phyloP scores from a whole-genome alignment of 768 basidiomycete genomes.

The Neoboletus subvelutipes region DNA sequence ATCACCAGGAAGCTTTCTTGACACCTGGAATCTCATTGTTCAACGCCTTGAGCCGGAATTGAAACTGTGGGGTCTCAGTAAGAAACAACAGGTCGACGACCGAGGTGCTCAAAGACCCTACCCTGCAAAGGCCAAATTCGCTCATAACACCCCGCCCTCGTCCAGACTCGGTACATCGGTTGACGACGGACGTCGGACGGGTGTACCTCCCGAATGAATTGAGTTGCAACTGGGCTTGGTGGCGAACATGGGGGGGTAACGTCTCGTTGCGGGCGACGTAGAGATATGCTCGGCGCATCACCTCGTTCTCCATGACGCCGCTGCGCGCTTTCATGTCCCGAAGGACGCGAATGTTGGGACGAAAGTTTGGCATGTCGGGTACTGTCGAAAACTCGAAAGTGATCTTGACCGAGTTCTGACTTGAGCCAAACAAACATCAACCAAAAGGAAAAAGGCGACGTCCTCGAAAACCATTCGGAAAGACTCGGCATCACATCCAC shows the following conservation, averaged over 20 bases:
- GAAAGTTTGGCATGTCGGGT: constrained; percentile 23
- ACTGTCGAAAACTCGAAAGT: too few species aligned
- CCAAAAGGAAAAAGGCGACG: not conserved
- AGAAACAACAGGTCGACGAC: not conserved
- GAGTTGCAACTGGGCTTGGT: constrained; percentile 91
- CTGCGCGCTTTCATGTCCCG: constrained; percentile 79
- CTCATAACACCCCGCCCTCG: constrained; percentile 85
- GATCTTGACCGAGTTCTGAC: too few species aligned
- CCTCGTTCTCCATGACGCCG: constrained; percentile 71
- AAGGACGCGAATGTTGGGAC: constrained; percentile 53
- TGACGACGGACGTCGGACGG: constrained; percentile 85
- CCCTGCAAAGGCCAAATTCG: constrained; percentile 85
- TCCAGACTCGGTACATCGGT: constrained; percentile 84
- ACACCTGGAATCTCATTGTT: constrained; percentile 84
- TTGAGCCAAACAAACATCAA: constrained; percentile 28
- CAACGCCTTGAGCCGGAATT: constrained; percentile 86
- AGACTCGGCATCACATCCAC: not conserved
- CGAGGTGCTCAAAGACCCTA: constrained; percentile 31
- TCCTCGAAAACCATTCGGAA: not conserved
- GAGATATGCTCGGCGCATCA: constrained; percentile 85
- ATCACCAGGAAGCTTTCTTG: constrained; percentile 87
- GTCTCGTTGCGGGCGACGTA: constrained; percentile 91
- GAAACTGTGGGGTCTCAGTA: constrained; percentile 54
- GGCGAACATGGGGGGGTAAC: constrained; percentile 83
- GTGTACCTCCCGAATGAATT: constrained; percentile 84